These are phyloP conservation scores for Acorus gramineus DNA, from an alignment of 106 monocot species.

Conservation along the genomic window DNA sequence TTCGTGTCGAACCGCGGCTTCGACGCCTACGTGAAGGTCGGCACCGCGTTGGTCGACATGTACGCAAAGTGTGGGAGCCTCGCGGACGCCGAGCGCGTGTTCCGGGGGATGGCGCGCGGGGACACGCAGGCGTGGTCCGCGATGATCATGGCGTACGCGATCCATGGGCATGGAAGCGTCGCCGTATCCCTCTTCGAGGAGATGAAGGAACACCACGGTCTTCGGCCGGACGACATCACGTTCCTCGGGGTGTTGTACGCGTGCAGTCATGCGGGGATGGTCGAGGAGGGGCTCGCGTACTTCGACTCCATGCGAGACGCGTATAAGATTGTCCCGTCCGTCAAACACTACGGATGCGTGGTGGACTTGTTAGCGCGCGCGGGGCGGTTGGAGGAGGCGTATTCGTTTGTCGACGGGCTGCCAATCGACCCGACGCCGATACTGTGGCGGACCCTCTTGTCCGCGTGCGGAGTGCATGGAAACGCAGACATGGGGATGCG, in stretches of 20 bases:
- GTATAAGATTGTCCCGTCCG: constrained; percentile 26
- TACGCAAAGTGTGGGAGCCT: constrained; percentile 81
- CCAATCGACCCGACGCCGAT: constrained; percentile 47
- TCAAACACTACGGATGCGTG: constrained; percentile 72
- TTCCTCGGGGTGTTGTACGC: constrained; percentile 74
- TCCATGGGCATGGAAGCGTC: constrained; percentile 47
- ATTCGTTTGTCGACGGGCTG: constrained; percentile 38
- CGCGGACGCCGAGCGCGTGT: constrained; percentile 45
- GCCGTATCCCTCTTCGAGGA: constrained; percentile 37
- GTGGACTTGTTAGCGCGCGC: constrained; percentile 60
- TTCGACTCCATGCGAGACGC: constrained; percentile 33
- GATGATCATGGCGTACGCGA: constrained; percentile 62
- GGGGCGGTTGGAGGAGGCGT: constrained; percentile 46
- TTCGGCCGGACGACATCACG: constrained; percentile 57
- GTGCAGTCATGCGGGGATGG: constrained; percentile 65
- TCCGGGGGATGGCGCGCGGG: constrained; percentile 31
- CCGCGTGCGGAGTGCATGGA: constrained; percentile 41
- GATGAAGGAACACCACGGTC: constrained; percentile 23
- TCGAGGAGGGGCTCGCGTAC: constrained; percentile 52
- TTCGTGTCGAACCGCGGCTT: constrained; percentile 40
- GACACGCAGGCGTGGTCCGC: constrained; percentile 79
- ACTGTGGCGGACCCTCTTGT: constrained; percentile 60
- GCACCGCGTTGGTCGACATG: constrained; percentile 69
- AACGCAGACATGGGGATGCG: constrained; percentile 53
- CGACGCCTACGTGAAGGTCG: constrained; percentile 33